Conservation (phyloP, 2,329 filamentous ascomycete genomes). For the Fusarium protoensiforme region DNA sequence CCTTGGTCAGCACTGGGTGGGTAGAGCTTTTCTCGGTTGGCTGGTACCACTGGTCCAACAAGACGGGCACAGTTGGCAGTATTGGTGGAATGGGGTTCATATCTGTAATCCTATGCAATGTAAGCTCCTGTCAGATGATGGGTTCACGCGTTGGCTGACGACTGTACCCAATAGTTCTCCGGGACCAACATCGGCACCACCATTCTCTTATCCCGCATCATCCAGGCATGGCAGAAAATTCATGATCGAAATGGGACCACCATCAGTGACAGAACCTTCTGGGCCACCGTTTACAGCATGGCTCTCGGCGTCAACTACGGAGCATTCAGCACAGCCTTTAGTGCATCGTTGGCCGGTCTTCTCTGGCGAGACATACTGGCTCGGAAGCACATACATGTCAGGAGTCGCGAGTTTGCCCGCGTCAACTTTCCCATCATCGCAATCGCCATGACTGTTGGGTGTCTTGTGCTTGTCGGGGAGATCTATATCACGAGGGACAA, state of each 20-base stretch:
- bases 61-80: conserved; percentile 74
- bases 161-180: conserved; percentile 65
- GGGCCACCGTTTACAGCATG: conserved; percentile 80
- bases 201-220: conserved; percentile 76
- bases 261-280: conserved; percentile 75
- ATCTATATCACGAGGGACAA: conserved; percentile 62
- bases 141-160: fast-evolving
- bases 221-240: conserved; percentile 75
- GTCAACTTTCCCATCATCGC: conserved; percentile 78
- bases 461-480: conserved; percentile 69
- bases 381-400: conserved; percentile 75
- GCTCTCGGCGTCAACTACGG: conserved; percentile 80
- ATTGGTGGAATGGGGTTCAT: conserved; percentile 80
- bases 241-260: conserved; percentile 56
- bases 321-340: conserved; percentile 78
- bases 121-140: conserved; percentile 54
- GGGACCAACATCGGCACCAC: conserved; percentile 83
- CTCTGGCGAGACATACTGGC: conserved; percentile 78
- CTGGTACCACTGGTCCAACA: conserved; percentile 78
- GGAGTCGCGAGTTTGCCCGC: conserved; percentile 72
- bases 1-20: conserved; percentile 79
- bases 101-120: conserved; percentile 77
- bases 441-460: conserved; percentile 73
- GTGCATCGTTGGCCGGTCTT: conserved; percentile 76
- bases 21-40: conserved; percentile 77